These are phyloP conservation scores for Vitis riparia DNA, from an alignment of 164 flowering plant species.

Conservation along the genomic window DNA sequence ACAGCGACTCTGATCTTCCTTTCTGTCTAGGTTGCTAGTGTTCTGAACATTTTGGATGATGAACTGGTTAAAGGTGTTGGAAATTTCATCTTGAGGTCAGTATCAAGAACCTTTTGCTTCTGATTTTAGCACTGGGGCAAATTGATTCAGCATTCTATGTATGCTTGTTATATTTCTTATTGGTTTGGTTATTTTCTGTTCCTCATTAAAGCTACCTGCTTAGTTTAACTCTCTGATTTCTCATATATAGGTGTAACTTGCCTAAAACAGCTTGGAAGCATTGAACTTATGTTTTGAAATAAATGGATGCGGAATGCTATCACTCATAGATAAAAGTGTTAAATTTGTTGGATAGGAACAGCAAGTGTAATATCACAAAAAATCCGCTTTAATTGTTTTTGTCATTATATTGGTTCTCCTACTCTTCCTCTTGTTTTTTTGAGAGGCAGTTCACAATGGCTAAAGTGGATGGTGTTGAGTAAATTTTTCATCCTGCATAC, in stretches of 20 bases:
- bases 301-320: neutral
- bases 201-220: too few relatives aligned
- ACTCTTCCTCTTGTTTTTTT: too few relatives aligned
- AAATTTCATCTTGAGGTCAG: conserved; percentile 76
- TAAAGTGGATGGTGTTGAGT: too few relatives aligned
- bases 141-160: neutral
- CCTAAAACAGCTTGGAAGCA: neutral
- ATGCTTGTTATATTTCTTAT: neutral
- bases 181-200: too few relatives aligned
- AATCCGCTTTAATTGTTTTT: too few relatives aligned
- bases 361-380: too few relatives aligned
- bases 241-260: neutral
- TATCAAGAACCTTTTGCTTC: conserved; percentile 3
- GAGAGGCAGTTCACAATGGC: too few relatives aligned
- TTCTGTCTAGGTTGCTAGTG: conserved; percentile 73
- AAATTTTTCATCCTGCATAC: too few relatives aligned
- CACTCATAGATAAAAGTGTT: too few relatives aligned
- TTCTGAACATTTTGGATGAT: conserved; percentile 77
- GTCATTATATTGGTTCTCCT: too few relatives aligned
- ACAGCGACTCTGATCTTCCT: neutral
- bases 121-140: neutral
- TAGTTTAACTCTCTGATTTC: neutral
- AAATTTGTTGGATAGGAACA: too few relatives aligned
- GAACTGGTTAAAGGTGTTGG: conserved; percentile 73
- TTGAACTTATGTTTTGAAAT: neutral